Evolutionary conservation across 192 early-diverging fungal species (phyloP), one percentile per base, ranked within the genome.

Genomic region (Blastocladiella britannica): DNA sequence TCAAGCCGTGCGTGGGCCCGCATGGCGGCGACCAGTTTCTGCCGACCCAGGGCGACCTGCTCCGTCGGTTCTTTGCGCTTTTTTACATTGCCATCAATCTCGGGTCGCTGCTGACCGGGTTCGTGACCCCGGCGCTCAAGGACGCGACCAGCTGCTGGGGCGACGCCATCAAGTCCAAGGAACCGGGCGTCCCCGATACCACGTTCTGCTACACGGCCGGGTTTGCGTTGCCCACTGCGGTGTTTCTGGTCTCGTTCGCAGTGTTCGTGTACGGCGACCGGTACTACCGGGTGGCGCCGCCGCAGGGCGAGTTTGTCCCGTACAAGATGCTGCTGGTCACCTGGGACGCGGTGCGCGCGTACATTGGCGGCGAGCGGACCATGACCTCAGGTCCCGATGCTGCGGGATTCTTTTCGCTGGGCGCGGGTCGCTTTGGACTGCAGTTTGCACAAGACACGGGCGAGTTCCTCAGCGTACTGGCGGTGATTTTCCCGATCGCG

Each of bases 21-120:
- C 72, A 72, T 62, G 74, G 72, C 60, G 74, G 74, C 61, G 71
- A 73, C 57, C 71, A 76, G 64, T 76, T 70, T 65, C 54, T 73
- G 53, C 25, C 51, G 29, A 22, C 57, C 25, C 73, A 75, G 55
- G 63, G 58, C 25, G 58, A 55, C 12, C 26, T 65, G 7, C 8
- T 66, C 6, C 70, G 72, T 54, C 53, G 25, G 8, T 1, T 68
- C 53, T 53, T 75, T 43, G 54, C 58, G 27, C 29, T 55, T 27
- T 59, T 27, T 55, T 72, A 70, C 55, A 57, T 60, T 9, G 58
- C 58, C 58, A 64, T 76, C 66, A 76, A 76, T 60, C 26, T 63
- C 57, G 74, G 74, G 52, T 64, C 69, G 24, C 28, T 73, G 18
- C 52, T 70, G 4, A 43, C 67, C 23, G 67, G 69, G 29, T 65